Evolutionary conservation across 148 eudicot genomes (phyloP), one percentile per base, ranked within the genome.

Genomic region (Rhododendron williamsianum): DNA sequence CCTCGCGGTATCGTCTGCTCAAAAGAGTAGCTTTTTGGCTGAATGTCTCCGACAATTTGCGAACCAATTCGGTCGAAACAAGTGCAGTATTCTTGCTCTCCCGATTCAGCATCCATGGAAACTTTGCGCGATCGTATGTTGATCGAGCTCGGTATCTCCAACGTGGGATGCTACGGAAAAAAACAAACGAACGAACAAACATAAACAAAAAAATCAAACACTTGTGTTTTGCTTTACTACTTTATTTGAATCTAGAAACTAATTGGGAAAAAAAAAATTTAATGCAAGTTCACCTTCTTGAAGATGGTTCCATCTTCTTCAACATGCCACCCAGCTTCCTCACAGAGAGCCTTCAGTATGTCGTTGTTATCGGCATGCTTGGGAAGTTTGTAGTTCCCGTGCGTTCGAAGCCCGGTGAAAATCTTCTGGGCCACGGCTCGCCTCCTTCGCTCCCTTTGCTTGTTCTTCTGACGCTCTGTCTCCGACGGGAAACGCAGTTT

Each of bases 381-480:
- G n/a, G 80, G 80, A 9, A 76, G 80, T 0, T 76, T 23, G 46
- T 19, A 76, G 30, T 76, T 76, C 25, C 80, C 80, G 0, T 76
- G 49, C 21, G 80, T 21, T 43, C 80, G 80, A n/a, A 76, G 80
- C 51, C 80, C 80, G 1, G 51, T 3, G 21, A 76, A 76, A 19
- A 76, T 76, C 51, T 76, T 76, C 2, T 21, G 80, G 49, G 73
- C 51, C 30, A 81, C 2, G 33, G 73, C 86, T 23, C 91, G 86
- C 0, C 93, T 67, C 30, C 36, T 86, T 72, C 88, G 89, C 76
- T 91, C 93, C 71, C 93, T 76, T 84, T 78, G 54, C 81, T 46
- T 45, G 74, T 91, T 91, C 43, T 90, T 90, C 9, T 84, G 85
- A 1, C 93, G 86, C 82, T 90, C 91, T 9, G 21, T 82, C 4